A percentile compares a stretch with the other conserved stretches of the same genome.
These are phyloP conservation scores for Suhomyces xylopsoci DNA, from an alignment of 805 yeast genomes.

Conservation along the genomic window DNA sequence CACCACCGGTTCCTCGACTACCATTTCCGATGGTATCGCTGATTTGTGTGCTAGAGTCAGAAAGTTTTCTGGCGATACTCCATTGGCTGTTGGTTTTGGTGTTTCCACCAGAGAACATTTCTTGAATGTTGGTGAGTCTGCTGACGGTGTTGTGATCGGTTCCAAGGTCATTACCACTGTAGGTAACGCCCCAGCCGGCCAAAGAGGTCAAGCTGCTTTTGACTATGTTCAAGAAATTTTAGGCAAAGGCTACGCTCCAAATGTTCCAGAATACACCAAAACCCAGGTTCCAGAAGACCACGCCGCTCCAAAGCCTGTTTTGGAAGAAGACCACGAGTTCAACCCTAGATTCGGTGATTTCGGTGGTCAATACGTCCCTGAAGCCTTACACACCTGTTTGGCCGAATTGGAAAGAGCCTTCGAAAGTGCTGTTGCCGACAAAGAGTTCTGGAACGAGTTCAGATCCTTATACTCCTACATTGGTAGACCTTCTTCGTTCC, in stretches of 20 bases:
- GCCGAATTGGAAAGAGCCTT: slow-evolving; percentile 86
- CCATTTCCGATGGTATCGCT: slow-evolving; percentile 60
- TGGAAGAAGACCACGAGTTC: slow-evolving; percentile 61
- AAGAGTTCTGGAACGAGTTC: slow-evolving; percentile 91
- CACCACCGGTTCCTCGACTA: slow-evolving; percentile 83
- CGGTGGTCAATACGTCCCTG: slow-evolving; percentile 99
- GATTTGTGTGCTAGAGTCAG: slow-evolving; percentile 74
- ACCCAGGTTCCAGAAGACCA: slow-evolving; percentile 9
- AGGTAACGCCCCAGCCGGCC: slow-evolving; percentile 59
- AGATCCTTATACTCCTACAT: slow-evolving; percentile 80
- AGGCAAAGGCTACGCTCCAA: slow-evolving; percentile 45
- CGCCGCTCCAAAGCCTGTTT: slow-evolving; percentile 35
- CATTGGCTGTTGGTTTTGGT: slow-evolving; percentile 94
- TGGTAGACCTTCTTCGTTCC: slow-evolving; percentile 94
- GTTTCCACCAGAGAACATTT: slow-evolving; percentile 92
- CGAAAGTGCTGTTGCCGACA: slow-evolving; percentile 85
- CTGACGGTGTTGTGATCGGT: slow-evolving; percentile 97
- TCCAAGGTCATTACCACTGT: slow-evolving; percentile 73
- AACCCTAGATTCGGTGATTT: slow-evolving; percentile 86
- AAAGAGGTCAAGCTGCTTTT: slow-evolving; percentile 61
- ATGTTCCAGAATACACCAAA: slow-evolving; percentile 26
- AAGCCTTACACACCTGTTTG: slow-evolving; percentile 87
- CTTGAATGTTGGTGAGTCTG: slow-evolving; percentile 66
- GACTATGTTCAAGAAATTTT: slow-evolving; percentile 67
- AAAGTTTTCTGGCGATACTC: slow-evolving; percentile 62